Base-by-base conservation (phyloP, 768 basidiomycete species). In the Lentinula sp. region DNA sequence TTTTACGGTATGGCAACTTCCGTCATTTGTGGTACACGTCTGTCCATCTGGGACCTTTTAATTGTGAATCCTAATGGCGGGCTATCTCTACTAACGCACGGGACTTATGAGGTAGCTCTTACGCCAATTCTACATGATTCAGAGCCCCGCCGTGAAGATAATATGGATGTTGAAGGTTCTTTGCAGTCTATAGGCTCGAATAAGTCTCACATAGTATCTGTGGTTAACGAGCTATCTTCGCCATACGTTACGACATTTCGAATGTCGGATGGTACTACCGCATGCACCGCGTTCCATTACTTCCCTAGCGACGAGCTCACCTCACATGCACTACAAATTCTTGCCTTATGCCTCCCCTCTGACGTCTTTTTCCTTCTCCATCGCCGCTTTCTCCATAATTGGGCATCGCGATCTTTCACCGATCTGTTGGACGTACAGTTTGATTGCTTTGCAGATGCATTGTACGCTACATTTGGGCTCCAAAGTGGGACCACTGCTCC, bases 31-130 rank as follows among this genome's bases (percentile, higher is more conserved):
- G 82, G 85, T 1, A 89, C 88, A 3, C 84, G 94, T 18, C 73
- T 73, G 6, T 73, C 77, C 13, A 77, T 92, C 13, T 78, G 78
- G 69, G 95, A 97, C 70, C 74, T 94, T 9, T 72, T 96, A 4
- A 71, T 88, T 15, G 71, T 92, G 52, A 84, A 80, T 52, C 79
- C 84, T 2, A 76, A 83, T 51, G 79, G 84, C 34, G 70, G 70
- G 8, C 70, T 93, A 9, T 70, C 75, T 0, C 67, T 94, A 3
- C 71, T 88, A 42, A 90, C 87, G 0, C 87, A 90, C 64, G 89
- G 87, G 1, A 65, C 76, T 9, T 70, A 70, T n/a, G 73, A 75
- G 23, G 66, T 79, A n/a, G 55, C 55, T 21, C 55, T 56, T 13
- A 31, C 37, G 11, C 70, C 66, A 34, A 50, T 71, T 23, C 11